Percentiles rank a stretch among this genome's conserved stretches.
Conservation (phyloP, 2,329 filamentous ascomycete species). For the Kalmusia sp. region DNA sequence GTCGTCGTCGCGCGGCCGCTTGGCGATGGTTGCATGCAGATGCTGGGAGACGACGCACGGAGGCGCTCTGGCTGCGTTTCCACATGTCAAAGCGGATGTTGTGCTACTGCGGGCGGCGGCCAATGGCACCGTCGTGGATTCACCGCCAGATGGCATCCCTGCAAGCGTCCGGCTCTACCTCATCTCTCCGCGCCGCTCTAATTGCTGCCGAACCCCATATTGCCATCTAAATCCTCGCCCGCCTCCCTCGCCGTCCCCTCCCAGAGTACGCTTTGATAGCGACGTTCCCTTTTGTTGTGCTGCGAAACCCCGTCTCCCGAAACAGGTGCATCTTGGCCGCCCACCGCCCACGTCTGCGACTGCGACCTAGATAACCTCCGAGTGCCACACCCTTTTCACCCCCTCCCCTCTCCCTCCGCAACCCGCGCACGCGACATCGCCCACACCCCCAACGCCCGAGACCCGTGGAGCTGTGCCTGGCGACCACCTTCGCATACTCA, state of each 20-base stretch:
- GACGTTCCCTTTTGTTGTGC: neutral
- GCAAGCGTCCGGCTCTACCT: constrained; percentile 19
- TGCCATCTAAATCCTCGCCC: constrained; percentile 31
- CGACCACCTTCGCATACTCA: constrained; percentile 20
- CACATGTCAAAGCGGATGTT: constrained; percentile 5
- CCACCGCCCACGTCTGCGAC: neutral
- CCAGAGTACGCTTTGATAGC: neutral
- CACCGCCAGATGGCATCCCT: constrained; percentile 6
- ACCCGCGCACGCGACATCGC: constrained; percentile 28
- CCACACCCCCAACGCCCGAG: constrained; percentile 25
- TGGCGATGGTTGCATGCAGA: neutral
- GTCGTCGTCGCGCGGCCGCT: no score
- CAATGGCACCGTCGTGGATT: constrained; percentile 8
- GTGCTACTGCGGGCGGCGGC: neutral
- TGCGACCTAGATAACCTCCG: neutral
- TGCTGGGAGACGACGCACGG: no score
- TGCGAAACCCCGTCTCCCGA: neutral
- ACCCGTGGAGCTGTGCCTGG: constrained; percentile 27
- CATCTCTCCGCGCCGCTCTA: constrained; percentile 25
- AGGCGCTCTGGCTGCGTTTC: neutral
- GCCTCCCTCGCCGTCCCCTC: constrained; percentile 20
- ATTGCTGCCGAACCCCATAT: constrained; percentile 26
- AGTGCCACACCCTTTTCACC: constrained; percentile 11
- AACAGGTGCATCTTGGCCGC: neutral
- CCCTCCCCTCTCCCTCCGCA: no score